These are phyloP conservation scores for Teunomyces panamensis DNA, from an alignment of 805 yeast genomes.

Conservation along the genomic window DNA sequence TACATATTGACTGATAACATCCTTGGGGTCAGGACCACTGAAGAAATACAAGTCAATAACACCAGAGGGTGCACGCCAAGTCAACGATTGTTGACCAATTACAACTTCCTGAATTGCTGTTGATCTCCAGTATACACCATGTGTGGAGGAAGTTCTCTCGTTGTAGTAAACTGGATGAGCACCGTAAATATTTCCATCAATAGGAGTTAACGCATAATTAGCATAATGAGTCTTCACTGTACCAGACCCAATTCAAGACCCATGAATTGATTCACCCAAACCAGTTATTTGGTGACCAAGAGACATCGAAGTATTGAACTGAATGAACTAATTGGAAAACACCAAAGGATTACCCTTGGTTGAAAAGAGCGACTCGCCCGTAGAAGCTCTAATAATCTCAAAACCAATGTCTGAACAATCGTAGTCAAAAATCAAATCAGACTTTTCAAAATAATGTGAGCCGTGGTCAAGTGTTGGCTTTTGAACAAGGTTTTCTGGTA, in stretches of 20 bases:
- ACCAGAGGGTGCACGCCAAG: constrained; percentile 29
- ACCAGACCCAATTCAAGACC: too few relatives aligned
- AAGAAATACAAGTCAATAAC: constrained; percentile 25
- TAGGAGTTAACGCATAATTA: too few relatives aligned
- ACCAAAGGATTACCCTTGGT: constrained; percentile 28
- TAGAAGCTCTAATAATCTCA: constrained; percentile 17
- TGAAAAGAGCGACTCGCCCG: too few relatives aligned
- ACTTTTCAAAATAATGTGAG: constrained; percentile 8
- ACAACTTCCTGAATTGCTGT: constrained; percentile 27
- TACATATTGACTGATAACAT: constrained; percentile 21
- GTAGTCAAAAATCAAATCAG: constrained; percentile 17
- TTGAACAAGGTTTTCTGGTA: constrained; percentile 16
- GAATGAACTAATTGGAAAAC: constrained; percentile 30
- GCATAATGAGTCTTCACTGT: too few relatives aligned
- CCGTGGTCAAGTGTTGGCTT: constrained; percentile 10
- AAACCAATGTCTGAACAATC: constrained; percentile 11
- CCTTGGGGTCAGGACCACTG: constrained; percentile 21
- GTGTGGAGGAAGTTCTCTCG: too few relatives aligned
- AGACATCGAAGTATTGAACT: constrained; percentile 27
- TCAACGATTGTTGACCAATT: constrained; percentile 20
- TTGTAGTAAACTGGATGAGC: too few relatives aligned
- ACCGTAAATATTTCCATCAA: constrained; percentile 30
- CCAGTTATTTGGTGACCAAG: constrained; percentile 27
- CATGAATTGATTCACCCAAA: constrained; percentile 31
- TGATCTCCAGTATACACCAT: constrained; percentile 30